Evolutionary conservation across 1,139 yeast species (phyloP).

Genomic region (Blastobotrys proliferans): DNA sequence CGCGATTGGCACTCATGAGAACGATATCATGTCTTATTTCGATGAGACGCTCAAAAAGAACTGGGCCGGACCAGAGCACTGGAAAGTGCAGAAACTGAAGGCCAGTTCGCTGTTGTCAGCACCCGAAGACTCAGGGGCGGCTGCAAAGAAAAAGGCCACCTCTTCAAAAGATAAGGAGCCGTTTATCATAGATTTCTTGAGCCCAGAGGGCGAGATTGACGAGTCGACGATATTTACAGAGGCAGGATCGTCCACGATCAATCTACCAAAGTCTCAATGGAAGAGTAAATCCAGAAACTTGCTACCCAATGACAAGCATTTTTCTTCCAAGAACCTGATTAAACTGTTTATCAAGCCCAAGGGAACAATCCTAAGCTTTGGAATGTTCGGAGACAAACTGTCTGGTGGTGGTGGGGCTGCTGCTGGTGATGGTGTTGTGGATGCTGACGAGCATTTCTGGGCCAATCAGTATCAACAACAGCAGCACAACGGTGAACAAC

Average conservation of each 20-base stretch:
- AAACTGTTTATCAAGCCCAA: slow-evolving; percentile 68
- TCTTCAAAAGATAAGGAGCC: slow-evolving; percentile 37
- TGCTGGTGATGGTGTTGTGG: slow-evolving; percentile 18
- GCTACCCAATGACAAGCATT: slow-evolving; percentile 73
- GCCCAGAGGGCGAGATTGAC: slow-evolving; percentile 41
- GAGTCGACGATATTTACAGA: slow-evolving; percentile 51
- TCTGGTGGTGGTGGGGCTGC: slow-evolving; percentile 1
- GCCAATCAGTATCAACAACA: slow-evolving; percentile 45
- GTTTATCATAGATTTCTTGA: slow-evolving; percentile 49
- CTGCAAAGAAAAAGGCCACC: slow-evolving; percentile 22
- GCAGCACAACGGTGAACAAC: slow-evolving; percentile 31
- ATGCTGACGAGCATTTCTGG: slow-evolving; percentile 65
- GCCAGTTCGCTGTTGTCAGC: slow-evolving; percentile 23
- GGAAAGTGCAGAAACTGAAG: slow-evolving; percentile 73
- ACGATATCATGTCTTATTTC: slow-evolving; percentile 73
- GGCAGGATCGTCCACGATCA: slow-evolving; percentile 37
- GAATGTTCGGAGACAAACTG: slow-evolving; percentile 9
- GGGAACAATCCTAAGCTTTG: slow-evolving; percentile 21
- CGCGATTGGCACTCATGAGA: slow-evolving; percentile 39
- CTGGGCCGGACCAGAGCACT: slow-evolving; percentile 93
- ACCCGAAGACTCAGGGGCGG: slow-evolving; percentile 11
- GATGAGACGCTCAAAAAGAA: slow-evolving; percentile 63
- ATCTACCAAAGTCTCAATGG: slow-evolving; percentile 44
- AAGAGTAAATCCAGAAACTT: slow-evolving; percentile 43
- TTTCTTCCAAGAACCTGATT: slow-evolving; percentile 64